Conservation (phyloP, 208 protist genomes). For the Trypanosoma lewisi region DNA sequence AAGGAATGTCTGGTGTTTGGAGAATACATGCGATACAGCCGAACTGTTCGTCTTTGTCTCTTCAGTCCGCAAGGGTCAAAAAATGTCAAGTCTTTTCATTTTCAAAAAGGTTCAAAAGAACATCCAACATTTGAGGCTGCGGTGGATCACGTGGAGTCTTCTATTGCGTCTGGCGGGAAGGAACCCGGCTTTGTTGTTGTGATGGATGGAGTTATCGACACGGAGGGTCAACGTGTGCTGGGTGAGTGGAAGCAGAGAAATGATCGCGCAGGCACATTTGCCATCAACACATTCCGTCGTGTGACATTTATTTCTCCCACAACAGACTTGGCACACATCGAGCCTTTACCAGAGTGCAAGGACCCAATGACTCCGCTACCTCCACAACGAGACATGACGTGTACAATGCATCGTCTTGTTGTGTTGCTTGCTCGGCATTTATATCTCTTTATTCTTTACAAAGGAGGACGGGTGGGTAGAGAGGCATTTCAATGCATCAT, state of each 20-base stretch:
- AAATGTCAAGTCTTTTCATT: neutral
- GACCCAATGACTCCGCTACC: constrained; percentile 52
- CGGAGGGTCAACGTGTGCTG: constrained; percentile 68
- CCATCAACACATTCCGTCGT: constrained; percentile 43
- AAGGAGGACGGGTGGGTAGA: constrained; percentile 34
- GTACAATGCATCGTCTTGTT: constrained; percentile 80
- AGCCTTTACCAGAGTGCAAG: constrained; percentile 75
- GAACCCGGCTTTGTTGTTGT: constrained; percentile 26
- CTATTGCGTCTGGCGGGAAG: neutral
- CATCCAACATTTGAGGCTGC: constrained; percentile 22
- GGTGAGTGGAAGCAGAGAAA: constrained; percentile 59
- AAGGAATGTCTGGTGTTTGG: constrained; percentile 41
- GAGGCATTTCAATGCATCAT: constrained; percentile 66
- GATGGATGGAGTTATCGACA: constrained; percentile 57
- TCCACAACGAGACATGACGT: constrained; percentile 43
- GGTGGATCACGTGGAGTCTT: constrained; percentile 1
- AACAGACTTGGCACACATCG: constrained; percentile 58
- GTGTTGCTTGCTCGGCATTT: constrained; percentile 82
- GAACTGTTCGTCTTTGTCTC: constrained; percentile 50
- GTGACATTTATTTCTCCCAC: constrained; percentile 42
- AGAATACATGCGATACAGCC: constrained; percentile 58
- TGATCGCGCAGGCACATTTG: constrained; percentile 55
- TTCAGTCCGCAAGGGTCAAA: neutral
- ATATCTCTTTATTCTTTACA: constrained; percentile 72
- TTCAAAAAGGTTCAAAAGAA: neutral